phyloP scores from a whole-genome alignment of 2,329 filamentous ascomycete genomes.

The Pseudogymnoascus sp. region DNA sequence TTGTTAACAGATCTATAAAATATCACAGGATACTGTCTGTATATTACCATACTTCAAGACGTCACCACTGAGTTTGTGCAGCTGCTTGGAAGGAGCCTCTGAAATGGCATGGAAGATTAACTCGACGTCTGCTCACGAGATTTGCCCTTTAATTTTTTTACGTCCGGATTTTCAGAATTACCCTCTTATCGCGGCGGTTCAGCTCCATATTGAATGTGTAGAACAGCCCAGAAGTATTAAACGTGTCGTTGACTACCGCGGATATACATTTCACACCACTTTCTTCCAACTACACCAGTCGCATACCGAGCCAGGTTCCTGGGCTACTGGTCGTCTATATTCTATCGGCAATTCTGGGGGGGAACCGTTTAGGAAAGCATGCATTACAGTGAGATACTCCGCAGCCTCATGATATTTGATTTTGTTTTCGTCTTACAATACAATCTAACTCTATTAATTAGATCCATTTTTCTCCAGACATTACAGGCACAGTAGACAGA shows the following conservation, averaged over 20 bases:
- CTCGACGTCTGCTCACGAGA: neutral
- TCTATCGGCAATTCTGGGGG: neutral
- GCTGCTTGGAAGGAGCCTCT: neutral
- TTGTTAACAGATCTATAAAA: neutral
- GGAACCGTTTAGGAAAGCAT: neutral
- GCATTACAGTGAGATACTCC: neutral
- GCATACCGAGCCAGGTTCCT: constrained; percentile 50
- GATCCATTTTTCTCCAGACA: neutral
- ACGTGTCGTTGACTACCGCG: neutral
- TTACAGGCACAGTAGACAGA: too few species aligned
- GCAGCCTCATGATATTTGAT: too few species aligned
- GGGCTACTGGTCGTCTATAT: constrained; percentile 35
- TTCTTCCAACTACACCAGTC: neutral
- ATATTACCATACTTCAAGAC: neutral
- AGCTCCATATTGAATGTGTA: neutral
- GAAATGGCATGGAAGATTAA: neutral
- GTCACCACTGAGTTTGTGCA: neutral
- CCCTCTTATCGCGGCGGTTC: too few species aligned
- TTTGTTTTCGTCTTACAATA: too few species aligned
- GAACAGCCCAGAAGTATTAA: neutral
- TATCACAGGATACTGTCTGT: neutral
- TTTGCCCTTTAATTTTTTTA: neutral
- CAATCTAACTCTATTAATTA: neutral
- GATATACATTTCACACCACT: neutral
- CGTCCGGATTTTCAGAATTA: too few species aligned